Conservation (phyloP, 306 rosid genomes). For the Aeschynomene evenia region DNA sequence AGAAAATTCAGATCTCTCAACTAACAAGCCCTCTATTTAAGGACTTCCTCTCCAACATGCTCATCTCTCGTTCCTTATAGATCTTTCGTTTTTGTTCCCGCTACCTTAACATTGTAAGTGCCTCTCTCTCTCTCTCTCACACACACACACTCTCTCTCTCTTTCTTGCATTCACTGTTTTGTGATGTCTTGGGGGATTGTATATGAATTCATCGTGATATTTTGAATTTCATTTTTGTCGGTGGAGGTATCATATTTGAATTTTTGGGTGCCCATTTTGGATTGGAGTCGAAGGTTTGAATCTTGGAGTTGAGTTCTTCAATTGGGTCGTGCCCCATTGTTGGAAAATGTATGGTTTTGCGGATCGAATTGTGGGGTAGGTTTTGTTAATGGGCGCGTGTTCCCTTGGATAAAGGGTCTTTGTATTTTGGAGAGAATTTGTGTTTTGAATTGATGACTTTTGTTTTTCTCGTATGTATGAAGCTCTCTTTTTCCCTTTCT, state of each 20-base stretch:
- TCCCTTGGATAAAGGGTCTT: neutral
- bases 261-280: neutral
- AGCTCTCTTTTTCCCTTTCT: too few relatives aligned
- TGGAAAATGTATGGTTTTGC: neutral
- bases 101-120: neutral
- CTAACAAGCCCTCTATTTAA: constrained; percentile 11
- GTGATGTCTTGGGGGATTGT: neutral
- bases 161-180: neutral
- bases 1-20: constrained; percentile 29
- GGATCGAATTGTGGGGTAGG: neutral
- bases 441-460: neutral
- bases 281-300: constrained; percentile 8
- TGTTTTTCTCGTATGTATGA: neutral
- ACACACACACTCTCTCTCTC: neutral
- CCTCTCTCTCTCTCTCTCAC: neutral
- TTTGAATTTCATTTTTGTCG: neutral
- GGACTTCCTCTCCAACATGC: neutral
- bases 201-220: neutral
- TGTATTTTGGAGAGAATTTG: neutral
- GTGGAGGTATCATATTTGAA: neutral
- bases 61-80: neutral
- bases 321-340: neutral
- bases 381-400: neutral
- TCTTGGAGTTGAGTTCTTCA: constrained; percentile 14
- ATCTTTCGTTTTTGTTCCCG: neutral